phyloP scores from a whole-genome alignment of 371 early-diverging fungal species.

The Actinomortierella ambigua region DNA sequence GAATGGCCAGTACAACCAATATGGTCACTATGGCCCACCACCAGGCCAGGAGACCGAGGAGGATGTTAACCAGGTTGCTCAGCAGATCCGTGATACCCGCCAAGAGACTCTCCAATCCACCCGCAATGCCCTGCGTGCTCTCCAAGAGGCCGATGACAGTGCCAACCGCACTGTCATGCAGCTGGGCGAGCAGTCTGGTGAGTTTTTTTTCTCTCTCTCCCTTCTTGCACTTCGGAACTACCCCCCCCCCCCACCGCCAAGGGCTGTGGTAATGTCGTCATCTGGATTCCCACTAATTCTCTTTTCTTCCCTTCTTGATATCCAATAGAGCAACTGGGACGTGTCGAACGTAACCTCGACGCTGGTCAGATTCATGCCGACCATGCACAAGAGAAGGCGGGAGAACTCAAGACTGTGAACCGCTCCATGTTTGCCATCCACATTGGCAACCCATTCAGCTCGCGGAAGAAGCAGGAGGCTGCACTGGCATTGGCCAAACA shows the following conservation, averaged over 20 bases:
- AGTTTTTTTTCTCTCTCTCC: constrained; percentile 7
- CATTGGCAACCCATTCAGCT: constrained; percentile 69
- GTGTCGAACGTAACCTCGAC: constrained; percentile 75
- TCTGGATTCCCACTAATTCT: background rate
- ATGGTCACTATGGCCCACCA: constrained; percentile 26
- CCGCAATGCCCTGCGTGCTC: constrained; percentile 69
- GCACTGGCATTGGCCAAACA: constrained; percentile 56
- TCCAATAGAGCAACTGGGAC: constrained; percentile 68
- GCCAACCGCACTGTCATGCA: constrained; percentile 68
- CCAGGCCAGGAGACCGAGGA: constrained; percentile 67
- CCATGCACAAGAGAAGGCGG: constrained; percentile 71
- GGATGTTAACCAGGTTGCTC: constrained; percentile 61
- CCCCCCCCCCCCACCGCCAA: no score
- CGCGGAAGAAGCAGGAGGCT: constrained; percentile 60
- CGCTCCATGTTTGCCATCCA: constrained; percentile 78
- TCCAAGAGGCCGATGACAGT: constrained; percentile 68
- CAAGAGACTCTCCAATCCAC: constrained; percentile 77
- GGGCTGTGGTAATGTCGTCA: no score
- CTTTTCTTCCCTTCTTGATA: background rate
- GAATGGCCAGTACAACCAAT: constrained; percentile 23
- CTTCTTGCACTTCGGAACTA: no score
- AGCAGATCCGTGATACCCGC: constrained; percentile 71
- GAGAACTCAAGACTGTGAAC: constrained; percentile 79
- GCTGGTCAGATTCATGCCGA: constrained; percentile 74
- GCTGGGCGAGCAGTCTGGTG: constrained; percentile 69